Conservation (phyloP, 495 filamentous ascomycete genomes). For the Eremomyces bilateralis region DNA sequence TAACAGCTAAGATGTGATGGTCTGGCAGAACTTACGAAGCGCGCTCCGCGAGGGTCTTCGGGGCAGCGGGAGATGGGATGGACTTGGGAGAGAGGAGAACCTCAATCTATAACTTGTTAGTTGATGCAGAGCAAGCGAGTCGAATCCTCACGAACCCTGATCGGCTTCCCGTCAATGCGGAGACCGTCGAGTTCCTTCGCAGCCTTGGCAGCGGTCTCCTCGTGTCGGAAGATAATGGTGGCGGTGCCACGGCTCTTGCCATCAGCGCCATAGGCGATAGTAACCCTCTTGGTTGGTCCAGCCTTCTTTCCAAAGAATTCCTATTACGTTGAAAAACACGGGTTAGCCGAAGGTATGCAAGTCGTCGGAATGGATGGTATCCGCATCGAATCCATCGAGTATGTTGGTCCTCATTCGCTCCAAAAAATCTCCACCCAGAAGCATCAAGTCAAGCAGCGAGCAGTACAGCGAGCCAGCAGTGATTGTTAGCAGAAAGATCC, state of each 20-base stretch:
- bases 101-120: slow-evolving; percentile 41
- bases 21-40: slow-evolving; percentile 37
- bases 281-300: slow-evolving; percentile 71
- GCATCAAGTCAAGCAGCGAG: not conserved
- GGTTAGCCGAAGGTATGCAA: too few species aligned
- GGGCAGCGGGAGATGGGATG: slow-evolving; percentile 37
- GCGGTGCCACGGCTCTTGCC: slow-evolving; percentile 79
- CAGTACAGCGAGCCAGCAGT: too few species aligned
- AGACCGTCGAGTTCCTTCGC: slow-evolving; percentile 64
- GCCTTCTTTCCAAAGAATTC: slow-evolving; percentile 83
- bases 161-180: slow-evolving; percentile 67
- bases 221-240: slow-evolving; percentile 53
- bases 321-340: slow-evolving; percentile 38
- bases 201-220: slow-evolving; percentile 61
- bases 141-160: slow-evolving; percentile 43
- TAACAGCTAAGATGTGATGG: not conserved
- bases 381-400: not conserved
- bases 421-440: not conserved
- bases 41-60: slow-evolving; percentile 69
- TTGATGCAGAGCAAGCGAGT: not conserved
- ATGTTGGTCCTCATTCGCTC: not conserved
- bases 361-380: not conserved
- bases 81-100: slow-evolving; percentile 61
- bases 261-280: slow-evolving; percentile 79
- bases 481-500: too few species aligned